Conservation (phyloP, 306 rosid genomes). For the Sindora glabra region DNA sequence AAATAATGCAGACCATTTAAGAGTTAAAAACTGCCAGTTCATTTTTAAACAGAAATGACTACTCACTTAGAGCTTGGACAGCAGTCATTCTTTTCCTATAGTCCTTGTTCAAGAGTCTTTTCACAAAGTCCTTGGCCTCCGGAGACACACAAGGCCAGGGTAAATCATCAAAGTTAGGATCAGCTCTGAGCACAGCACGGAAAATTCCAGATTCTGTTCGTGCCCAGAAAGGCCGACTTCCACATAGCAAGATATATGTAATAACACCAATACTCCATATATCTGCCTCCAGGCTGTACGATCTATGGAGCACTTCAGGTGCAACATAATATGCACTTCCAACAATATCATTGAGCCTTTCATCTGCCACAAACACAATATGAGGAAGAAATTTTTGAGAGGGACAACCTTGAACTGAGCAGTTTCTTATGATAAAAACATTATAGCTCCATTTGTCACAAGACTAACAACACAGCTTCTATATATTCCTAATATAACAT, state of each 20-base stretch:
- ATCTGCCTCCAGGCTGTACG: slow-evolving; percentile 87
- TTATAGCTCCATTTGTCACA: too few species aligned
- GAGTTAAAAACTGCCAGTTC: too few species aligned
- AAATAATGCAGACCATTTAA: too few species aligned
- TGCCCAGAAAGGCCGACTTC: slow-evolving; percentile 97
- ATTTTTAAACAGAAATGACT: too few species aligned
- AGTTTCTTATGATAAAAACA: too few species aligned
- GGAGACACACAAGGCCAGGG: slow-evolving; percentile 85
- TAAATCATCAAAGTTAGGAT: slow-evolving; percentile 77
- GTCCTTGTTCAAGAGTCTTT: slow-evolving; percentile 91
- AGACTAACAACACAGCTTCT: too few species aligned
- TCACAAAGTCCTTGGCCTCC: slow-evolving; percentile 94
- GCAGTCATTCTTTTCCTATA: slow-evolving; percentile 96
- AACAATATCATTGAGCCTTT: slow-evolving; percentile 85
- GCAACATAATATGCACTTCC: slow-evolving; percentile 99
- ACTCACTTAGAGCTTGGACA: slow-evolving; percentile 88
- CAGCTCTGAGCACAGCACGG: slow-evolving; percentile 90
- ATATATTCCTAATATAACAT: background rate
- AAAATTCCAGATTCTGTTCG: slow-evolving; percentile 94
- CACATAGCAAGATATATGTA: slow-evolving; percentile 74
- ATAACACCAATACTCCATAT: slow-evolving; percentile 98
- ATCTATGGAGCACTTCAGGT: slow-evolving; percentile 96
- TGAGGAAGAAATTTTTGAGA: background rate
- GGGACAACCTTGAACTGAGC: too few species aligned
- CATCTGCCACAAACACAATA: slow-evolving; percentile 35